Evolutionary conservation across 169 alveolate species (phyloP).

Genomic region (Plasmodium blacklocki): DNA sequence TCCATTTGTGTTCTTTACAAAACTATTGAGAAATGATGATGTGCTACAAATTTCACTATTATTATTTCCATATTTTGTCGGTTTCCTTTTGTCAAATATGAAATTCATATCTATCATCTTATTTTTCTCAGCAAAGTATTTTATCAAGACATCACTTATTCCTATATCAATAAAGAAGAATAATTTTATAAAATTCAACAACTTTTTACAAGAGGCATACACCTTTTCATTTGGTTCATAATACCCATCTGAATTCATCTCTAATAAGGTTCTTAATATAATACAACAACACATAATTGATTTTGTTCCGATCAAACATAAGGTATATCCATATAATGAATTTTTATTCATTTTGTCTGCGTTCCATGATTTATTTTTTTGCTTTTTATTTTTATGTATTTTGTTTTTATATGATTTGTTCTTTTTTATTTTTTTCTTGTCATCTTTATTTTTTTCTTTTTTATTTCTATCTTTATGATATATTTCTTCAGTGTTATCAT

Average conservation of each 20-base stretch:
- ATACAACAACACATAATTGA: slow-evolving; percentile 78
- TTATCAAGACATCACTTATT: slow-evolving; percentile 39
- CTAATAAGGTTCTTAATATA: slow-evolving; percentile 76
- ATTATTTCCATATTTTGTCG: background rate
- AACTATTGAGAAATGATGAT: slow-evolving; percentile 35
- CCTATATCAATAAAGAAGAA: slow-evolving; percentile 80
- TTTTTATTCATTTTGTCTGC: slow-evolving; percentile 11
- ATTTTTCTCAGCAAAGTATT: slow-evolving; percentile 15
- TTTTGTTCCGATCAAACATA: slow-evolving; percentile 78
- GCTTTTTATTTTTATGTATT: background rate
- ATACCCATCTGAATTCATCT: slow-evolving; percentile 75
- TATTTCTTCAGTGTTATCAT: background rate
- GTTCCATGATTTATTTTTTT: background rate
- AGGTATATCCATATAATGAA: slow-evolving; percentile 56
- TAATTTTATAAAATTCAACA: slow-evolving; percentile 72
- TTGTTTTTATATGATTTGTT: background rate
- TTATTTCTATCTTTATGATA: too few species aligned
- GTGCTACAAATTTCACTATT: background rate
- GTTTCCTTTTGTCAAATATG: background rate
- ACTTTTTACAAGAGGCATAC: slow-evolving; percentile 53
- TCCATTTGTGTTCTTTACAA: slow-evolving; percentile 1
- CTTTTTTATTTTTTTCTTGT: background rate
- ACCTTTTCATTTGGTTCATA: slow-evolving; percentile 46
- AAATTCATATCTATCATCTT: slow-evolving; percentile 11
- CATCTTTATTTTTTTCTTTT: too few species aligned